Evolutionary conservation across 192 early-diverging fungal species (phyloP).

Genomic region (Podila epicladia): DNA sequence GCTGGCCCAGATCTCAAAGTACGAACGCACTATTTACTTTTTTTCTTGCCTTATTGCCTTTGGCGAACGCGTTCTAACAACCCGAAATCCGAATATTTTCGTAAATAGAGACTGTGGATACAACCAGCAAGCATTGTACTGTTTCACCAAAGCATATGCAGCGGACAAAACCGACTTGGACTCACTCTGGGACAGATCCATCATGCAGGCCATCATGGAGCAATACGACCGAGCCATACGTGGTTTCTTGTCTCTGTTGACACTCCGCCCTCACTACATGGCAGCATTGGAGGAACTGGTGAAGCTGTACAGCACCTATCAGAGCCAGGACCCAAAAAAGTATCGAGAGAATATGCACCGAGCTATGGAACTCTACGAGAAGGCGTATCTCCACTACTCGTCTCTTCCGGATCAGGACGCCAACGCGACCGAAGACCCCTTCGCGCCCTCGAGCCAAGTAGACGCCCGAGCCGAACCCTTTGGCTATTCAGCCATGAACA

Average conservation of each 20-base stretch:
- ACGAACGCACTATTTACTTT: constrained; percentile 1
- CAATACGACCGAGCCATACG: constrained; percentile 60
- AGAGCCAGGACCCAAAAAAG: constrained; percentile 35
- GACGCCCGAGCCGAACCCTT: constrained; percentile 57
- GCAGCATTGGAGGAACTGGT: constrained; percentile 37
- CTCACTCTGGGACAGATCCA: constrained; percentile 74
- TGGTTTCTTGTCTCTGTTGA: constrained; percentile 28
- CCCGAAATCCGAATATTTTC: background rate
- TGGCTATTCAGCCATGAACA: constrained; percentile 87
- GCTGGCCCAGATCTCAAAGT: constrained; percentile 78
- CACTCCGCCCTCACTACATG: constrained; percentile 38
- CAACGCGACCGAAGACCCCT: constrained; percentile 38
- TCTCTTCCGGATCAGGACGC: constrained; percentile 16
- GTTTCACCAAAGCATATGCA: constrained; percentile 72
- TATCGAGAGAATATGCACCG: constrained; percentile 60
- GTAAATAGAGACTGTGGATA: constrained; percentile 63
- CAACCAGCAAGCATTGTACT: constrained; percentile 86
- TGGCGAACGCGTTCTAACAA: background rate
- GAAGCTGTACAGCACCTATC: constrained; percentile 36
- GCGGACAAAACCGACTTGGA: constrained; percentile 74
- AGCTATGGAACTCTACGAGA: constrained; percentile 68
- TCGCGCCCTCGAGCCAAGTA: constrained; percentile 54
- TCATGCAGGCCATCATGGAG: constrained; percentile 65
- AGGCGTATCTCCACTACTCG: constrained; percentile 58
- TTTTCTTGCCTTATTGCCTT: too few species aligned